A percentile compares a stretch with the other conserved stretches of the same genome.
phyloP scores from a whole-genome alignment of 495 filamentous ascomycete genomes.

The Evansstolkia leycettana region DNA sequence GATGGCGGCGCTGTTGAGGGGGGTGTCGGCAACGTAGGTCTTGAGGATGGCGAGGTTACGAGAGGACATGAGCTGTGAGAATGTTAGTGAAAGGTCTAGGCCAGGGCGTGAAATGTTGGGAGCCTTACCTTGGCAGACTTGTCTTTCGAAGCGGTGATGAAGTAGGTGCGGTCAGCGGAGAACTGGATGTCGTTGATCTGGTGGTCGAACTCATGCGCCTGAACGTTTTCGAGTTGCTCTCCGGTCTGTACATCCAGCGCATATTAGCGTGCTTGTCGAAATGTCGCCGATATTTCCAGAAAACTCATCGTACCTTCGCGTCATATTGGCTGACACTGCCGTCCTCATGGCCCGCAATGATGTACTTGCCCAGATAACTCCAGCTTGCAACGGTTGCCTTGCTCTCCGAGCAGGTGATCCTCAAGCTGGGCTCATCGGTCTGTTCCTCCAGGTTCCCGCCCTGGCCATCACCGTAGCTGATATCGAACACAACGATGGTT shows the following conservation, averaged over 20 bases:
- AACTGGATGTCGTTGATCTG: slow-evolving; percentile 92
- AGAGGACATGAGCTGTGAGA: slow-evolving; percentile 58
- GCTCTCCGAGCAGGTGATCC: slow-evolving; percentile 83
- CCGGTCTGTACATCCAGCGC: slow-evolving; percentile 53
- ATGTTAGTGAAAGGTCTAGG: slow-evolving; percentile 5
- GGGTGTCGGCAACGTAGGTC: slow-evolving; percentile 86
- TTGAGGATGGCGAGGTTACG: slow-evolving; percentile 84
- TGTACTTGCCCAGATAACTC: slow-evolving; percentile 85
- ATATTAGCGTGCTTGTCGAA: slow-evolving; percentile 5
- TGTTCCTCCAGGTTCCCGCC: slow-evolving; percentile 43
- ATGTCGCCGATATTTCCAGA: not conserved
- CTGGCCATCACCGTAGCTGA: slow-evolving; percentile 66
- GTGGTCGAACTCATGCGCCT: slow-evolving; percentile 70
- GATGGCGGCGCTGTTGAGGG: slow-evolving; percentile 87
- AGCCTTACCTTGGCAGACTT: slow-evolving; percentile 76
- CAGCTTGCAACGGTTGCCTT: slow-evolving; percentile 96
- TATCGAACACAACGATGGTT: slow-evolving; percentile 83
- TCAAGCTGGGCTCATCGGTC: slow-evolving; percentile 63
- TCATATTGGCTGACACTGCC: slow-evolving; percentile 91
- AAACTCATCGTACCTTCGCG: slow-evolving; percentile 55
- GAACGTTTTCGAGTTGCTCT: slow-evolving; percentile 65
- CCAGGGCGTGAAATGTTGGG: not conserved
- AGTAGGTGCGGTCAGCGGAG: slow-evolving; percentile 86
- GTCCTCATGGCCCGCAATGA: slow-evolving; percentile 96
- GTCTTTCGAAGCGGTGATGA: slow-evolving; percentile 95